Base-by-base conservation (phyloP, 163 green algal genomes). In the Chlorella variabilis region DNA sequence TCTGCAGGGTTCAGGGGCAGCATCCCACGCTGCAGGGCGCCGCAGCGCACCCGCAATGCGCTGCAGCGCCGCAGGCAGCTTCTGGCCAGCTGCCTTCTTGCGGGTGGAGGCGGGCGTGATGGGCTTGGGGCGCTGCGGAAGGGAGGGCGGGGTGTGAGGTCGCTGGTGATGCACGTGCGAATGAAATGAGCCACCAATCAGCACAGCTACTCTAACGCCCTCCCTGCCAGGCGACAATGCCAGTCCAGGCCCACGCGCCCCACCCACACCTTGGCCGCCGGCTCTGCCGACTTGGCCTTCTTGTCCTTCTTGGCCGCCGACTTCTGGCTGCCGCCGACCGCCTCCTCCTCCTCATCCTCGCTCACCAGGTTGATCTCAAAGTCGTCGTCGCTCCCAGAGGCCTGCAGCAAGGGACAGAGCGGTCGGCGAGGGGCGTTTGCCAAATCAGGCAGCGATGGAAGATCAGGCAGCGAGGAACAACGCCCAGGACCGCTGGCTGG, bases 21-120 rank as follows among this genome's bases (percentile, higher is more conserved):
- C n/a, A n/a, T n/a, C n/a, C n/a, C n/a, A n/a, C n/a, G n/a, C n/a
- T n/a, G n/a, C n/a, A n/a, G n/a, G n/a, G n/a, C n/a, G 4, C 66
- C 15, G 4, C 33, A 39, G 41, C 41, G 27, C 13, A 61, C 70
- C 70, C 13, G 70, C 70, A n/a, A 77, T 77, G 48, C 48, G 45
- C 70, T 77, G 70, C 70, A 77, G 31, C 31, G 48, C 70, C 3
- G 70, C 70, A 5, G 70, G 70, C 70, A 77, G 48, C 56, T 80
- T 80, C 5, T 11, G 5, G 59, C 59, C 59, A 27, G 23, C 54
- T n/a, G 54, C 4, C 49, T 54, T 51, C 34, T 68, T 54, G 71
- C 49, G 23, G 54, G 9, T 31, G 0, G 36, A 49, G 1, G 54
- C 17, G 23, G 71, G 27, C 23, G 73, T 49, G 38, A n/a, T n/a